Evolutionary conservation across 371 early-diverging fungal genomes (phyloP), one percentile per base, ranked within the genome.

Genomic region (Lichtheimia corymbifera): DNA sequence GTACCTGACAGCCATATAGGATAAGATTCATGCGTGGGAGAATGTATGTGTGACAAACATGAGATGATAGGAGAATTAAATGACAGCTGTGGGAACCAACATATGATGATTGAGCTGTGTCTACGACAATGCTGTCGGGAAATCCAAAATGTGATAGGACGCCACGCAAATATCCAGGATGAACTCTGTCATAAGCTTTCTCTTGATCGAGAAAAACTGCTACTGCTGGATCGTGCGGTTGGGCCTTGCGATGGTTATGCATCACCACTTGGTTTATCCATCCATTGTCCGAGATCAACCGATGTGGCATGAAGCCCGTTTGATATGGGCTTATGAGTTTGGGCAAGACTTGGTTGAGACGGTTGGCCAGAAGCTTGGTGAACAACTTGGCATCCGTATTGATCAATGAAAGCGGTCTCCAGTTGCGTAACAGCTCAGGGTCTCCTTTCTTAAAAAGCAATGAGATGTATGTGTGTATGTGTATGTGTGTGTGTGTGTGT

Each of bases 361-460:
- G 58, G 17, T 22, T 65, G 13, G 67, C 53, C 2, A 68, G 15
- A 0, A 60, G n/a, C 13, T 42, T 41, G 1, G 63, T 68, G 41
- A 68, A 68, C 5, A 63, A 4, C 30, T 63, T 68, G 7, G 61
- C 68, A 27, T 64, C 64, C 0, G 51, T 15, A 17, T 59, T 59
- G 3, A 64, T 58, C 0, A 68, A 27, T 0, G 68, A 64, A 0
- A 76, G 61, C 1, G 72, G 72, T 1, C 71, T 50, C 72, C 76
- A 72, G 55, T 72, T 76, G 1, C 22, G 41, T 0, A 76, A 53
- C 1, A 12, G n/a, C 0, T 24, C n/a, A 0, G 43, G 17, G 17
- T 66, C 67, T 1, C 70, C 70, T 49, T 67, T 69, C 49, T 74
- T 74, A 55, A 20, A 60, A 1, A 68, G 6, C n/a, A n/a, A n/a